Base-by-base conservation (phyloP, 345 rosid species). In the Passiflora organensis region DNA sequence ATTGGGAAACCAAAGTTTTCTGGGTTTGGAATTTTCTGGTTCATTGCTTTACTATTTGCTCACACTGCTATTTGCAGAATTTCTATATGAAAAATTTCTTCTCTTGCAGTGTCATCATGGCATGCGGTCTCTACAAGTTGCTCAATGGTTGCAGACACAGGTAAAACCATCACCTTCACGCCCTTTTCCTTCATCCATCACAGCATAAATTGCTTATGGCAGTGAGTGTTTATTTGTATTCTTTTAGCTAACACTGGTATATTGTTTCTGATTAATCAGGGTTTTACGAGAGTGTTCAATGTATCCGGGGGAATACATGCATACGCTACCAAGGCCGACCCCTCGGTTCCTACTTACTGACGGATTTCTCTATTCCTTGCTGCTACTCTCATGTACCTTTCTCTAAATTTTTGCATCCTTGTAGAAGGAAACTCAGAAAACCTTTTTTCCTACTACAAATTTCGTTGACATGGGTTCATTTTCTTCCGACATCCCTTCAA, bases 131-230 rank as follows among this genome's bases (percentile, higher is more conserved):
- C 39, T 86, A 53, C 90, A 90, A 55, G 88, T 86, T 20, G 90
- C 95, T 10, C 84, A 81, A 66, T 90, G 93, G 90, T 72, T 90
- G 70, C 90, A 87, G 78, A 62, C 83, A 28, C 95, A 82, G 89
- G 97, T 81, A 75, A 70, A 55, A 9, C 13, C 6, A 41, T 53
- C 44, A 3, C 34, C 17, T 32, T 8, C 43, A 22, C 18, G n/a
- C 15, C n/a, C 13, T 43, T 22, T 24, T 39, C 5, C 6, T 55
- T 44, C 0, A 2, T 28, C 16, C 19, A 4, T 5, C 21, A 53
- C 20, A 32, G n/a, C n/a, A 6, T 43, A 41, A 53, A 59, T 56
- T 63, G 43, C 17, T 50, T 36, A n/a, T 10, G 23, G 13, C 45
- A 11, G 19, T 32, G 16, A n/a, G n/a, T n/a, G 34, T 28, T 28